These are phyloP conservation scores for Ascochyta rabiei DNA, from an alignment of 2,329 filamentous ascomycete species.

Conservation along the genomic window DNA sequence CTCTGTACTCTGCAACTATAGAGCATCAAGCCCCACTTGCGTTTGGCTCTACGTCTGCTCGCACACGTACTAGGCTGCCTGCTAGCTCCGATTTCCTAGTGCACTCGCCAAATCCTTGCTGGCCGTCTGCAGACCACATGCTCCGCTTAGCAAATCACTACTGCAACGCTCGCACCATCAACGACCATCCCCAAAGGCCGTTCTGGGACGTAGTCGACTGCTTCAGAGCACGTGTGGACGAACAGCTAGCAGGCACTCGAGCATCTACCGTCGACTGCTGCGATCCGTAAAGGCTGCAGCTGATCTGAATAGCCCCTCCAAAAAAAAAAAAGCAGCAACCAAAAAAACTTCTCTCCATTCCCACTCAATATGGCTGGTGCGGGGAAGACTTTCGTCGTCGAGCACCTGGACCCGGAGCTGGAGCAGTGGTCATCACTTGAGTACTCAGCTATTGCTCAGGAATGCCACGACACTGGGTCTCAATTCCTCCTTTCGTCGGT, in stretches of 20 bases:
- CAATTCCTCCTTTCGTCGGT: conserved; percentile 84
- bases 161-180: conserved; percentile 29
- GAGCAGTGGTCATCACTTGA: conserved; percentile 94
- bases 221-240: background rate
- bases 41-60: conserved; percentile 9
- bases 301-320: background rate
- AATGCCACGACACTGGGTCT: conserved; percentile 71
- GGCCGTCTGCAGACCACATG: conserved; percentile 25
- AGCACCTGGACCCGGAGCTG: conserved; percentile 94
- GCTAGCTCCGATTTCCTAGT: conserved; percentile 21
- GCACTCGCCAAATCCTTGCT: conserved; percentile 18
- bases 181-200: conserved; percentile 6
- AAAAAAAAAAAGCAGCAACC: background rate
- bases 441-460: conserved; percentile 84
- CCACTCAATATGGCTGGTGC: conserved; percentile 35
- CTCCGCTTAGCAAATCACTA: conserved; percentile 32
- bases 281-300: background rate
- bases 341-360: conserved; percentile 19
- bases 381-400: conserved; percentile 84
- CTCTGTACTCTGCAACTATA: background rate
- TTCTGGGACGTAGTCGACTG: conserved; percentile 13
- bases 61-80: conserved; percentile 22
- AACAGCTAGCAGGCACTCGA: background rate
- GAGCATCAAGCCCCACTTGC: conserved; percentile 15
- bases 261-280: conserved; percentile 4